Conservation (phyloP, 805 yeast genomes). For the Suhomyces canberraensis region DNA sequence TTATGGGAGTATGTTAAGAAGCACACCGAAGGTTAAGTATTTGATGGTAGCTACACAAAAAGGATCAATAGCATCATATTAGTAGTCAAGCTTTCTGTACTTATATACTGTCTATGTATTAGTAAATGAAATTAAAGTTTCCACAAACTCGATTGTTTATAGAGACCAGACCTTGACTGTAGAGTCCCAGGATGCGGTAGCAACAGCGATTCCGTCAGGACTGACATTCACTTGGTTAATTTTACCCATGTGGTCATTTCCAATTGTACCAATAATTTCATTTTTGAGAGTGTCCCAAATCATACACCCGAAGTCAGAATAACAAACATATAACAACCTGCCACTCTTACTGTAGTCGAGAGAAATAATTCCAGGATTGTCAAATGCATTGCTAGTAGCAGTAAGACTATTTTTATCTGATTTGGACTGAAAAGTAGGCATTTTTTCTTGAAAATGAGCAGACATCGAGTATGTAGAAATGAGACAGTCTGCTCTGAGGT, state of each 20-base stretch:
- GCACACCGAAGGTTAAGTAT: slow-evolving; percentile 39
- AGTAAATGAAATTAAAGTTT: slow-evolving; percentile 1
- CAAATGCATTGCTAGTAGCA: slow-evolving; percentile 24
- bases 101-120: slow-evolving; percentile 3
- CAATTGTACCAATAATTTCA: slow-evolving; percentile 60
- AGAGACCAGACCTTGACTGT: slow-evolving; percentile 65
- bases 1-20: slow-evolving; percentile 92
- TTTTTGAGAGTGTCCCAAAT: slow-evolving; percentile 75
- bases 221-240: slow-evolving; percentile 63
- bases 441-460: slow-evolving; percentile 5
- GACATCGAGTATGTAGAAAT: slow-evolving; percentile 46
- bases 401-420: background rate
- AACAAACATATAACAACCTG: slow-evolving; percentile 68
- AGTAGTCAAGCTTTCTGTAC: background rate
- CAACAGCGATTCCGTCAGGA: slow-evolving; percentile 72
- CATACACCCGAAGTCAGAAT: slow-evolving; percentile 70
- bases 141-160: slow-evolving; percentile 5
- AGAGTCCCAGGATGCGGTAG: slow-evolving; percentile 80
- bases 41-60: background rate
- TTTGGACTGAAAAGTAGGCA: slow-evolving; percentile 14
- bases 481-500: slow-evolving; percentile 73
- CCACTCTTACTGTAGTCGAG: slow-evolving; percentile 74
- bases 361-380: slow-evolving; percentile 68
- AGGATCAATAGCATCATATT: background rate
- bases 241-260: slow-evolving; percentile 56